Base-by-base conservation (phyloP, 805 yeast species). In the Wickerhamomyces subpelliculosus region DNA sequence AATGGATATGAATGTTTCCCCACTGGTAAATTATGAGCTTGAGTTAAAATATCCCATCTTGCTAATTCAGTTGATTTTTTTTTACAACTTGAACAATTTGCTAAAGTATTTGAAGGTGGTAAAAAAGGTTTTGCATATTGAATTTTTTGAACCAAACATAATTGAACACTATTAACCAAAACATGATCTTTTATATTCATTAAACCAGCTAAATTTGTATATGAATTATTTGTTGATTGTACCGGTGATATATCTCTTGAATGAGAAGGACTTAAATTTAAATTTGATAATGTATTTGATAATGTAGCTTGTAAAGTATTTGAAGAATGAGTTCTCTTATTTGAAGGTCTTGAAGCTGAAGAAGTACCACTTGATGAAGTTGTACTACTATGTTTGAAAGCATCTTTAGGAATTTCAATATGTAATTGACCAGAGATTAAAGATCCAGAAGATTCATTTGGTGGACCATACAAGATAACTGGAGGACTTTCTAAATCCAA, bases 1-100 rank as follows among this genome's bases (percentile, higher is more conserved):
- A 93, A 90, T 2, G 98, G 99, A 57, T 85, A 93, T 1, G 84
- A 87, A 52, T 93, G 96, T 14, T 71, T 66, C 1, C 90, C 93
- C 5, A 65, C 60, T 8, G 79, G 66, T 44, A 87, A 74, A n/a
- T 72, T 66, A 1, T 77, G 68, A 1, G 75, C 65, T 23, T 69
- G 67, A 5, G 74, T 64, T 40, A 93, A 68, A 10, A 93, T 82
- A 49, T 87, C 87, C 99, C 99, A 93, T 37, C 80, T 66, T 22
- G 95, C 94, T 48, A 93, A 65, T 27, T 78, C 82, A 12, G 75
- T 78, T 4, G 61, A 60, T 35, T 73, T 70, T 2, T 58, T 60
- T 17, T 65, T 61, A 59, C 96, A 87, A 29, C 73, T 68, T 17
- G 65, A 49, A 57, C 96, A 87, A 16, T 62, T 50, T 10, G 70